phyloP scores from a whole-genome alignment of 306 rosid genomes.

The Gynostemma pentaphyllum region DNA sequence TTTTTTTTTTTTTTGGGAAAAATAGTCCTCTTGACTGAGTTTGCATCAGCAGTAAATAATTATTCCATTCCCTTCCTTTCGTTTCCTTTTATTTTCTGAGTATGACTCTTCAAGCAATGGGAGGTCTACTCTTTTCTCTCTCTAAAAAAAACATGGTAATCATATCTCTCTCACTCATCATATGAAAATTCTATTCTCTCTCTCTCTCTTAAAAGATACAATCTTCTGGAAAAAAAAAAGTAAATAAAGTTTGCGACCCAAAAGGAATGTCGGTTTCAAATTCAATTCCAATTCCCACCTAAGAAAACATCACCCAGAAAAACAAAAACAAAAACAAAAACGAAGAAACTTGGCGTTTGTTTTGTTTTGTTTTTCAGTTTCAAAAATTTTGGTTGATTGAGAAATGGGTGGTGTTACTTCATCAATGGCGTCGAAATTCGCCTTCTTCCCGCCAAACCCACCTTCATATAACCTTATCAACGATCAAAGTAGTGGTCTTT shows the following conservation, averaged over 20 bases:
- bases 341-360: neutral
- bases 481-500: slow-evolving; percentile 38
- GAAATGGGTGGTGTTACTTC: slow-evolving; percentile 64
- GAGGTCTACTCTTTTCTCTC: neutral
- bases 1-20: too few relatives aligned
- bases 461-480: slow-evolving; percentile 41
- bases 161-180: neutral
- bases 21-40: neutral
- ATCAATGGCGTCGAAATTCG: slow-evolving; percentile 67
- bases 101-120: slow-evolving; percentile 3
- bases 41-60: neutral
- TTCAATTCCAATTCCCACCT: neutral
- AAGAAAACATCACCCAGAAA: too few relatives aligned
- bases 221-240: slow-evolving; percentile 24
- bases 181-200: neutral
- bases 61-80: too few relatives aligned
- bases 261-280: slow-evolving; percentile 33
- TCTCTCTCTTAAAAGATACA: slow-evolving; percentile 22
- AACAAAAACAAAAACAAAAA: too few relatives aligned
- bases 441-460: slow-evolving; percentile 63
- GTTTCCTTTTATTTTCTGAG: neutral
- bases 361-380: neutral
- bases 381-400: neutral
- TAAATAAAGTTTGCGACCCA: neutral
- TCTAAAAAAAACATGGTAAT: too few relatives aligned